phyloP scores from a whole-genome alignment of 352 stramenopile species.

The Pythium monospermum region DNA sequence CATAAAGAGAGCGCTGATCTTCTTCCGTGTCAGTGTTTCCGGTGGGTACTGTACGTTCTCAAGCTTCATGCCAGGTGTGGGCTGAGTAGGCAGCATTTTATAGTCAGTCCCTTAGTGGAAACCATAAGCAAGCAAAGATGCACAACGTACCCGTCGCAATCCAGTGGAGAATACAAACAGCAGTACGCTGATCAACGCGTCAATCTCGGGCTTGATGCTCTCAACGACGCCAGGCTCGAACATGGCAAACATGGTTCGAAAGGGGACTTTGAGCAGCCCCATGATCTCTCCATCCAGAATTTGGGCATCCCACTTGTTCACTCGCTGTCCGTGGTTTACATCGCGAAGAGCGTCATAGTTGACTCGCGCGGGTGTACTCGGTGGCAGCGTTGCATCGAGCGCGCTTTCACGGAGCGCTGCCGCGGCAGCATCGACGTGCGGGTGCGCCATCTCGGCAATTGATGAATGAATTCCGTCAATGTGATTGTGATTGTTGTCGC shows the following conservation, averaged over 20 bases:
- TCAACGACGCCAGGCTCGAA: constrained; percentile 65
- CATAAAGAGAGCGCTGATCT: constrained; percentile 54
- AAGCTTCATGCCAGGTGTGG: constrained; percentile 80
- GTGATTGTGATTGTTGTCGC: too few species aligned
- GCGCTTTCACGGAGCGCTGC: constrained; percentile 33
- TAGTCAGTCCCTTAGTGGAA: not conserved
- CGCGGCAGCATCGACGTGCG: constrained; percentile 28
- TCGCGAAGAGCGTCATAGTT: constrained; percentile 41
- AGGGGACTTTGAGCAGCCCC: constrained; percentile 58
- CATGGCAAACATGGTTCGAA: constrained; percentile 79
- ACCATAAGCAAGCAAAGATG: not conserved
- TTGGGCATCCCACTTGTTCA: constrained; percentile 82
- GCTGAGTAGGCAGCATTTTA: constrained; percentile 23
- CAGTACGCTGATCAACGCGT: constrained; percentile 42
- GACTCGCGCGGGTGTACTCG: constrained; percentile 19
- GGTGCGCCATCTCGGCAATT: constrained; percentile 12
- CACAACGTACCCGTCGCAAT: constrained; percentile 49
- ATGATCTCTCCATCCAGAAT: constrained; percentile 82
- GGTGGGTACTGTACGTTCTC: constrained; percentile 68
- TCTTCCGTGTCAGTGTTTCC: constrained; percentile 39
- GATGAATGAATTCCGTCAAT: not conserved
- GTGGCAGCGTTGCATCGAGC: constrained; percentile 2
- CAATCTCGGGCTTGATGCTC: constrained; percentile 69
- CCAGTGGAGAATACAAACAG: constrained; percentile 67
- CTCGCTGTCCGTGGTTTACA: constrained; percentile 42